A percentile compares a stretch with the other conserved stretches of the same genome.
Conservation (phyloP, 768 basidiomycete genomes). For the Ramaria sp. region DNA sequence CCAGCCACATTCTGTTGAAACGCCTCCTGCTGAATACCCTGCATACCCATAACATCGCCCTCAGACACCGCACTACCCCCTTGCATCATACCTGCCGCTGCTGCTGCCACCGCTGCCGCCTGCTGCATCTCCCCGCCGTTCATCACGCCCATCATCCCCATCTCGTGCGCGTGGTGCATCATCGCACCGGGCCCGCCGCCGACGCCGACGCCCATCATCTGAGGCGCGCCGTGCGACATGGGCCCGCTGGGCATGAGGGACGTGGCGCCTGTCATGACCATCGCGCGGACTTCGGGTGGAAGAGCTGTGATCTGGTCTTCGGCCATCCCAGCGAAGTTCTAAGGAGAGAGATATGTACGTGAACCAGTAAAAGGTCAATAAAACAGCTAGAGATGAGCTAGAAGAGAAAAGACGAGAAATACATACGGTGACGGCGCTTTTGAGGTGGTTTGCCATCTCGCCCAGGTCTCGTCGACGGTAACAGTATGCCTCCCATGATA, state of each 20-base stretch:
- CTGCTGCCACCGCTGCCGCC: too few relatives aligned
- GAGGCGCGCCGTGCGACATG: constrained; percentile 27
- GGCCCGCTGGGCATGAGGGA: constrained; percentile 54
- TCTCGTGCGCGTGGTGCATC: constrained; percentile 21
- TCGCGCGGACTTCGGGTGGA: constrained; percentile 72
- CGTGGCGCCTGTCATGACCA: constrained; percentile 78
- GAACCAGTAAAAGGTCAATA: too few relatives aligned
- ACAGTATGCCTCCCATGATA: constrained; percentile 89
- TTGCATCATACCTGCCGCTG: constrained; percentile 27
- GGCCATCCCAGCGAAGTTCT: constrained; percentile 76
- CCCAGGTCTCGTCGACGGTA: constrained; percentile 74
- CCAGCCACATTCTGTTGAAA: constrained; percentile 9
- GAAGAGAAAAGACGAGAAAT: too few relatives aligned
- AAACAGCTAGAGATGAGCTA: too few relatives aligned
- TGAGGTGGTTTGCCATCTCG: constrained; percentile 69
- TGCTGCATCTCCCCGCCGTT: constrained; percentile 44
- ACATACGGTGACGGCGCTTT: constrained; percentile 73
- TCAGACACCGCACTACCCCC: constrained; percentile 23
- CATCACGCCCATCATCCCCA: constrained; percentile 68
- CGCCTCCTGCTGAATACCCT: constrained; percentile 9
- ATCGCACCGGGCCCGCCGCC: constrained; percentile 24
- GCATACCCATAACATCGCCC: constrained; percentile 8
- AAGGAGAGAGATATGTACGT: background rate
- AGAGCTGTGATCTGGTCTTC: constrained; percentile 72
- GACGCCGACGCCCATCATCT: constrained; percentile 38